phyloP scores from a whole-genome alignment of 2,329 filamentous ascomycete species.

The Kalmusia sp. region DNA sequence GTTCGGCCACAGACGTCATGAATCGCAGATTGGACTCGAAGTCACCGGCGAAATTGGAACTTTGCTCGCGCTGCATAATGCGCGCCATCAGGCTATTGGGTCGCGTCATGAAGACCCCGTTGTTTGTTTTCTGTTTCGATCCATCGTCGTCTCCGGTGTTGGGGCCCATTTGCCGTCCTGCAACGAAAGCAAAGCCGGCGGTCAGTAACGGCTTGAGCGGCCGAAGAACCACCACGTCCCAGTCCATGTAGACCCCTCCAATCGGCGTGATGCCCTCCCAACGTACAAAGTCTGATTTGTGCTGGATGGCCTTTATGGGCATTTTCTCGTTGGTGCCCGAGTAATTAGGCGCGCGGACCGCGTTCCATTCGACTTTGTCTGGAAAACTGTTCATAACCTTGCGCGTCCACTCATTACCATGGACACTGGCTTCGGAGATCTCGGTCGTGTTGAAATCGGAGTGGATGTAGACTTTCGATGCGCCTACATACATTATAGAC shows the following conservation, averaged over 20 bases:
- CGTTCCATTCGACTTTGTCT: slow-evolving; percentile 16
- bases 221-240: slow-evolving; percentile 23
- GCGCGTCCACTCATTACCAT: slow-evolving; percentile 23
- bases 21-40: slow-evolving; percentile 23
- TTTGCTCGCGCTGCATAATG: slow-evolving; percentile 25
- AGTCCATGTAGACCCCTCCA: slow-evolving; percentile 29
- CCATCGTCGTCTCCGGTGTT: slow-evolving; percentile 32
- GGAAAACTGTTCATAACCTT: slow-evolving; percentile 25
- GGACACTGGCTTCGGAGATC: slow-evolving; percentile 14
- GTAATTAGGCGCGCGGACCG: slow-evolving; percentile 14
- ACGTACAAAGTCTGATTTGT: slow-evolving; percentile 30
- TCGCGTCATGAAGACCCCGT: slow-evolving; percentile 24
- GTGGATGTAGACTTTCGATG: slow-evolving; percentile 27
- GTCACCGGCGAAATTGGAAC: slow-evolving; percentile 20
- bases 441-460: slow-evolving; percentile 25
- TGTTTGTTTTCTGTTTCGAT: slow-evolving; percentile 24
- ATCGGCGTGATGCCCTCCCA: slow-evolving; percentile 20
- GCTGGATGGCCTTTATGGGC: slow-evolving; percentile 20
- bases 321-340: slow-evolving; percentile 15
- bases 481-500: slow-evolving; percentile 21
- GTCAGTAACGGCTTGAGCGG: slow-evolving; percentile 17
- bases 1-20: slow-evolving; percentile 17
- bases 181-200: slow-evolving; percentile 21
- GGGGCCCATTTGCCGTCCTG: slow-evolving; percentile 20
- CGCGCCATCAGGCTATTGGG: slow-evolving; percentile 23